Conservation (phyloP, 805 yeast genomes). For the Saccharomycopsis malanga region DNA sequence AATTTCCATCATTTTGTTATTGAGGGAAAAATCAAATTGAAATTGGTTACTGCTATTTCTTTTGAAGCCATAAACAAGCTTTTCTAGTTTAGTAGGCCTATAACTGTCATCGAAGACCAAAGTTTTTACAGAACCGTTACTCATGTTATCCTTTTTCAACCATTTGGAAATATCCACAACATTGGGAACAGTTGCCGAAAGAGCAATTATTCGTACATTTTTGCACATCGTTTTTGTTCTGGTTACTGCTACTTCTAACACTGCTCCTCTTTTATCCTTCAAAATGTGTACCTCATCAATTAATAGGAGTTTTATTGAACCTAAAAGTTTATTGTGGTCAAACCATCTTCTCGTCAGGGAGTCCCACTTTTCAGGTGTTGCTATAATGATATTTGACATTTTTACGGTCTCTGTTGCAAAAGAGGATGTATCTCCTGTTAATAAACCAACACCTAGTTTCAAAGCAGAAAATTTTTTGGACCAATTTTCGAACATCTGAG, state of each 20-base stretch:
- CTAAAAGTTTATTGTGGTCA: constrained; percentile 35
- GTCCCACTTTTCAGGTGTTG: constrained; percentile 63
- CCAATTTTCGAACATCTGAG: constrained; percentile 45
- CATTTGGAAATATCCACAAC: constrained; percentile 41
- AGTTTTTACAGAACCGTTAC: constrained; percentile 29
- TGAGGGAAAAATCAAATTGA: constrained; percentile 40
- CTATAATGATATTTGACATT: constrained; percentile 44
- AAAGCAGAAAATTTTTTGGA: constrained; percentile 32
- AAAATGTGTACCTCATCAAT: constrained; percentile 44
- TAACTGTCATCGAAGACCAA: constrained; percentile 41
- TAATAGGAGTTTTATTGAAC: constrained; percentile 38
- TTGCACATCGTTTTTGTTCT: constrained; percentile 38
- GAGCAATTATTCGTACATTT: constrained; percentile 37
- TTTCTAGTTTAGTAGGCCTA: constrained; percentile 38
- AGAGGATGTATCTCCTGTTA: constrained; percentile 49
- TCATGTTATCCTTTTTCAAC: constrained; percentile 29
- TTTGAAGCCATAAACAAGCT: constrained; percentile 38
- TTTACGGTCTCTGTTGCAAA: constrained; percentile 39
- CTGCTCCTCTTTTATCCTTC: constrained; percentile 41
- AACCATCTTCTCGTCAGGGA: constrained; percentile 45
- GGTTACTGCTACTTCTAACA: constrained; percentile 41
- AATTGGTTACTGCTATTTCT: constrained; percentile 37
- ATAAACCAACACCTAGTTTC: constrained; percentile 39
- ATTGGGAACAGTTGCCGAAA: constrained; percentile 51
- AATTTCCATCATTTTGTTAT: constrained; percentile 35